Percentiles rank a stretch among this genome's conserved stretches.
Evolutionary conservation across 768 basidiomycete species (phyloP).

Genomic region (Termitomyces sp.): DNA sequence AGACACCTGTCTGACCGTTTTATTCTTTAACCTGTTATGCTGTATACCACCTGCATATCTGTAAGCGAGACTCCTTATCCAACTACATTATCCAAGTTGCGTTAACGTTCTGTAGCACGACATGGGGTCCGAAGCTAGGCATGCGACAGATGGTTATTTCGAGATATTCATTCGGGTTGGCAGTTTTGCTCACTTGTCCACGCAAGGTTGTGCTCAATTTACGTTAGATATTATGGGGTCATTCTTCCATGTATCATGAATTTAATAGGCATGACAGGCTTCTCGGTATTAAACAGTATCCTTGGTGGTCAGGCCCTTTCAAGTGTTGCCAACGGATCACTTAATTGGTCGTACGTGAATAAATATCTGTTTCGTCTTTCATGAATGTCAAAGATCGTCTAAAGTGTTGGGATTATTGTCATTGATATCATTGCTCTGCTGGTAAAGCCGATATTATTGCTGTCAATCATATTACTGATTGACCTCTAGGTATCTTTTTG

Average conservation of each 20-base stretch:
- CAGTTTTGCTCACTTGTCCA: background rate
- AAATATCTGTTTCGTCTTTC: background rate
- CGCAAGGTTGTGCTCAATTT: slow-evolving; percentile 7
- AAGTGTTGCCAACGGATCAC: slow-evolving; percentile 31
- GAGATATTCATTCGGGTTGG: slow-evolving; percentile 32
- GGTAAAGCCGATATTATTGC: slow-evolving; percentile 35
- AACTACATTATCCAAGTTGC: background rate
- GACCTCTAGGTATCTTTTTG: slow-evolving; percentile 43
- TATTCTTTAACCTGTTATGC: slow-evolving; percentile 64
- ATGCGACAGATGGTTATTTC: slow-evolving; percentile 84
- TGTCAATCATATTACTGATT: background rate
- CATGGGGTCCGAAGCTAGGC: slow-evolving; percentile 81
- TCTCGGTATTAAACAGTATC: slow-evolving; percentile 67
- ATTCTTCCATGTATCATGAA: slow-evolving; percentile 59
- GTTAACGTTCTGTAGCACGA: slow-evolving; percentile 28
- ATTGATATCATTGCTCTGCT: slow-evolving; percentile 64
- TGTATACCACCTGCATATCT: slow-evolving; percentile 58
- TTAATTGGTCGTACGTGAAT: slow-evolving; percentile 36
- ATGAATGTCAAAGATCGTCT: background rate
- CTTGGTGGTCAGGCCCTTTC: slow-evolving; percentile 56
- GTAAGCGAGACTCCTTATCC: slow-evolving; percentile 22
- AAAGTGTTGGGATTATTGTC: slow-evolving; percentile 77
- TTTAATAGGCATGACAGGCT: slow-evolving; percentile 58
- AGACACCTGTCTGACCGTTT: slow-evolving; percentile 57
- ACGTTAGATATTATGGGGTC: slow-evolving; percentile 52